These are phyloP conservation scores for Exserohilum turcica DNA, from an alignment of 2,329 filamentous ascomycete species.

Conservation along the genomic window DNA sequence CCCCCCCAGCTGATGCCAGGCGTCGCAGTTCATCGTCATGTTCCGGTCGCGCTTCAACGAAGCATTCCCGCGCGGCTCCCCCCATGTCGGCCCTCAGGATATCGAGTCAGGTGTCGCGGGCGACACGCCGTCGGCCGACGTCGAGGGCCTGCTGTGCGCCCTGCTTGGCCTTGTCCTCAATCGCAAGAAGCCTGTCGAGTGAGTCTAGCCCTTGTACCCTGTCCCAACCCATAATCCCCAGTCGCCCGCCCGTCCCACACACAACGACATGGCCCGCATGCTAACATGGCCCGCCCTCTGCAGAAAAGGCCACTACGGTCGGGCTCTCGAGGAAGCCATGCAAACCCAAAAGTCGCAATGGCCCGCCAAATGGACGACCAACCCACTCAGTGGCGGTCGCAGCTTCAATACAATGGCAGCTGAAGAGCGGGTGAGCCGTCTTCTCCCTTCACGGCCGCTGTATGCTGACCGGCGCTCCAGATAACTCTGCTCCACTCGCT, in stretches of 20 bases:
- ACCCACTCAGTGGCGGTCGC: slow-evolving; percentile 77
- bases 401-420: slow-evolving; percentile 84
- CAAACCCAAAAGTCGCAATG: slow-evolving; percentile 85
- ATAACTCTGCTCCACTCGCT: slow-evolving; percentile 82
- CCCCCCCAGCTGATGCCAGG: slow-evolving; percentile 39
- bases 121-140: slow-evolving; percentile 76
- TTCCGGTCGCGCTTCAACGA: slow-evolving; percentile 93
- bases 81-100: slow-evolving; percentile 93
- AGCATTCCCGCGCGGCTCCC: slow-evolving; percentile 82
- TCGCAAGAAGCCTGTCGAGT: slow-evolving; percentile 99
- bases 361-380: slow-evolving; percentile 83
- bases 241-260: slow-evolving; percentile 26
- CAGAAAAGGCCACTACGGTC: slow-evolving; percentile 89
- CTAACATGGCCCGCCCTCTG: slow-evolving; percentile 40
- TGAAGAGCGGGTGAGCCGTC: slow-evolving; percentile 72
- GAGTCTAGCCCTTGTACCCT: slow-evolving; percentile 53
- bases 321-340: slow-evolving; percentile 92
- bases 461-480: slow-evolving; percentile 55
- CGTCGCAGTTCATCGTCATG: slow-evolving; percentile 88
- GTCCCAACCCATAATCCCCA: slow-evolving; percentile 10
- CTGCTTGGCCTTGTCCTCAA: slow-evolving; percentile 87
- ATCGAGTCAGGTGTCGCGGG: slow-evolving; percentile 86
- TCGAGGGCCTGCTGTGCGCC: slow-evolving; percentile 87
- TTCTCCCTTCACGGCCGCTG: neutral
- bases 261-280: slow-evolving; percentile 5